Evolutionary conservation across 805 yeast genomes (phyloP).

Genomic region (Saturnispora dispora): DNA sequence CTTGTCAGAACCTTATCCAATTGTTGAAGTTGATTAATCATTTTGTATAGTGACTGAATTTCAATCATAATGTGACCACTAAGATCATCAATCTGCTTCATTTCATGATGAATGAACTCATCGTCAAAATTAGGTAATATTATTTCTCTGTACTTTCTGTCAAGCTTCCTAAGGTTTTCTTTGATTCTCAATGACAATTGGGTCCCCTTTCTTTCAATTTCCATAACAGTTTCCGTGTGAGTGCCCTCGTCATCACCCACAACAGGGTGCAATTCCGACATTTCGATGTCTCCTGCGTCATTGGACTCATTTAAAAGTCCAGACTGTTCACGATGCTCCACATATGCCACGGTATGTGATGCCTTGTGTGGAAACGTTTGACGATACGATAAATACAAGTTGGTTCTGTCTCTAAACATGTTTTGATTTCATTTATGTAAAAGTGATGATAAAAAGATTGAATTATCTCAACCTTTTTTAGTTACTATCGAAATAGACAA

Average conservation of each 20-base stretch:
- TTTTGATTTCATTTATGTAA: neutral
- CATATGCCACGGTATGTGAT: constrained; percentile 19
- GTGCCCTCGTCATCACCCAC: neutral
- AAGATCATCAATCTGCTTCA: constrained; percentile 51
- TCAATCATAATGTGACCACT: constrained; percentile 65
- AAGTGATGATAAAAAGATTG: constrained; percentile 15
- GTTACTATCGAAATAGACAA: neutral
- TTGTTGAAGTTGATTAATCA: constrained; percentile 56
- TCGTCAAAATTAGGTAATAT: constrained; percentile 85
- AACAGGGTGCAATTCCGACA: neutral
- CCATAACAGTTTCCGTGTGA: constrained; percentile 9
- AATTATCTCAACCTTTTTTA: neutral
- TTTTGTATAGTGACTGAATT: constrained; percentile 70
- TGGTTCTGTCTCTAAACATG: constrained; percentile 95
- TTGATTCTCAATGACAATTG: constrained; percentile 33
- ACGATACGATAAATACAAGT: constrained; percentile 77
- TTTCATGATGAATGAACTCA: constrained; percentile 59
- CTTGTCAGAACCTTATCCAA: constrained; percentile 9
- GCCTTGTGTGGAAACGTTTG: constrained; percentile 75
- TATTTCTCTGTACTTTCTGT: constrained; percentile 67
- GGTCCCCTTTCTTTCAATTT: constrained; percentile 12
- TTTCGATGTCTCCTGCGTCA: constrained; percentile 9
- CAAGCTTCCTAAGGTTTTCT: constrained; percentile 48
- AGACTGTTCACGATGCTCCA: constrained; percentile 41
- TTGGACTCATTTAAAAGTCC: constrained; percentile 35